Evolutionary conservation across 345 rosid genomes (phyloP).

Genomic region (Pseudoturritis turrita): DNA sequence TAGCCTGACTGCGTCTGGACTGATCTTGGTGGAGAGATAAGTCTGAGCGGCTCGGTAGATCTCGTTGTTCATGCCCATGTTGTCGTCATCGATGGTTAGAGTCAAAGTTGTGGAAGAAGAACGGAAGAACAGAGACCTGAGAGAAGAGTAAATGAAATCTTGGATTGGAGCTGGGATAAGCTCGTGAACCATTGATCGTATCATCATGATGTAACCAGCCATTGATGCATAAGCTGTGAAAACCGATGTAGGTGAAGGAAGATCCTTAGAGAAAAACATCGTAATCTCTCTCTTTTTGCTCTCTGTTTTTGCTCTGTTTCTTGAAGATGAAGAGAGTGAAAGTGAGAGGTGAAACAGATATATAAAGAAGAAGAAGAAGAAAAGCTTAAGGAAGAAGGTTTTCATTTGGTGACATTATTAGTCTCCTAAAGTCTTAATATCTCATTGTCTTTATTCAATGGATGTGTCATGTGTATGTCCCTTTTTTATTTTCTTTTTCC

Average conservation of each 20-base stretch:
- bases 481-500: neutral
- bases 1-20: conserved; percentile 42
- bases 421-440: neutral
- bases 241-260: conserved; percentile 50
- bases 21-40: conserved; percentile 50
- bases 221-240: conserved; percentile 61
- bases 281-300: conserved; percentile 1
- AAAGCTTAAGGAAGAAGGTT: conserved; percentile 26
- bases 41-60: conserved; percentile 47
- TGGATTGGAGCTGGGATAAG: conserved; percentile 44
- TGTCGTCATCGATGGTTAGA: conserved; percentile 44
- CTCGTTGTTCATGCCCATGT: conserved; percentile 41
- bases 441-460: conserved; percentile 26
- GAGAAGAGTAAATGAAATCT: conserved; percentile 28
- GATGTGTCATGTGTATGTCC: neutral
- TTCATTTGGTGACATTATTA: conserved; percentile 10
- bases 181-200: conserved; percentile 46
- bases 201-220: conserved; percentile 50
- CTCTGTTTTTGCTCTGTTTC: conserved; percentile 3
- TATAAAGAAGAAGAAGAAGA: neutral
- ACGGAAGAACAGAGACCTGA: conserved; percentile 39
- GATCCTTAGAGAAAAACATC: conserved; percentile 39
- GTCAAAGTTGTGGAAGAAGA: conserved; percentile 34
- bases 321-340: conserved; percentile 4
- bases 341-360: conserved; percentile 19